A percentile compares a stretch with the other conserved stretches of the same genome.
Evolutionary conservation across 2,329 filamentous ascomycete species (phyloP).

Genomic region (Phialemonium atrogriseum): DNA sequence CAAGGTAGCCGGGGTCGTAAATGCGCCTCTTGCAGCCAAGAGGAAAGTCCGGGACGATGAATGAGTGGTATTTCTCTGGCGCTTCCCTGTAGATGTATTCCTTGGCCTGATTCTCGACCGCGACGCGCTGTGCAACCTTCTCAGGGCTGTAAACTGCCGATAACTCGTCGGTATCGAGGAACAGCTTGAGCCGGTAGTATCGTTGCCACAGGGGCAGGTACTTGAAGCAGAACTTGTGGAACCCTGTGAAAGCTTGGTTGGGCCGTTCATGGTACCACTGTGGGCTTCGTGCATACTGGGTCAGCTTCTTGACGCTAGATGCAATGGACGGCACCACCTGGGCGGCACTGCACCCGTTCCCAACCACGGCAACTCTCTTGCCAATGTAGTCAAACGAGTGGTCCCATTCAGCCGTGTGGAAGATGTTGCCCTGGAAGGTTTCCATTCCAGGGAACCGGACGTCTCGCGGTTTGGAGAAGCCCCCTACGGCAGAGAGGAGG

Average conservation of each 20-base stretch:
- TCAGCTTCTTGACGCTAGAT: conserved; percentile 14
- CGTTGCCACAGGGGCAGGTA: conserved; percentile 14
- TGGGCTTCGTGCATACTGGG: conserved; percentile 16
- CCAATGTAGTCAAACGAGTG: conserved; percentile 15
- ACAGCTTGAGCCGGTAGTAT: conserved; percentile 10
- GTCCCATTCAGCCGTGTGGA: conserved; percentile 27
- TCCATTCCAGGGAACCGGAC: conserved; percentile 19
- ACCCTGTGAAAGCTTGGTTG: conserved; percentile 8
- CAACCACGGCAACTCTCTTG: conserved; percentile 26
- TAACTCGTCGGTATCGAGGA: conserved; percentile 16
- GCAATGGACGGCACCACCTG: conserved; percentile 26
- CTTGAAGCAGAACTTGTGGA: conserved; percentile 15
- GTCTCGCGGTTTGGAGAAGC: conserved; percentile 15
- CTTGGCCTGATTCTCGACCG: conserved; percentile 7
- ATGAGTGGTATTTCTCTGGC: conserved; percentile 18
- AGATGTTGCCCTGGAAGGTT: conserved; percentile 23
- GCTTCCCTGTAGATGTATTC: conserved; percentile 18
- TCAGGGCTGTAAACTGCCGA: conserved; percentile 7
- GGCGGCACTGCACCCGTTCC: conserved; percentile 25
- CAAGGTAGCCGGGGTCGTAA: conserved; percentile 24
- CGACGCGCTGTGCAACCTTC: conserved; percentile 7
- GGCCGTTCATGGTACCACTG: conserved; percentile 18
- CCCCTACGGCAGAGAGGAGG: conserved; percentile 19
- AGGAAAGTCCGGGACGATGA: conserved; percentile 22
- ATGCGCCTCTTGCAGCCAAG: conserved; percentile 27